Conservation (phyloP, 805 yeast genomes). For the Komagataella kurtzmanii region DNA sequence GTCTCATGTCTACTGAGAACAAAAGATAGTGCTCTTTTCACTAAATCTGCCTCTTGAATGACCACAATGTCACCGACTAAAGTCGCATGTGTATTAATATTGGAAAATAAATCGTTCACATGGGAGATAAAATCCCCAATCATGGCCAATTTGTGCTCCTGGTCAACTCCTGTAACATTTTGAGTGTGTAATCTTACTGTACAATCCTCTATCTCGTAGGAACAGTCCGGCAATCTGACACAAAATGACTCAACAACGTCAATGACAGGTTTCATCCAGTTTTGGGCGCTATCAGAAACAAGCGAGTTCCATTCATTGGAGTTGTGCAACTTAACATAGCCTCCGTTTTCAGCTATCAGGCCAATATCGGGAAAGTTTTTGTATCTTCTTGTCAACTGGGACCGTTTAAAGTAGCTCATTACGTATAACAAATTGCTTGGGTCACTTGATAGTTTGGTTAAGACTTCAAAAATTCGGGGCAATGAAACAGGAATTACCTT, state of each 20-base stretch:
- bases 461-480: constrained; percentile 39
- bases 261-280: constrained; percentile 48
- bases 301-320: constrained; percentile 47
- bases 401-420: constrained; percentile 48
- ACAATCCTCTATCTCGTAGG: constrained; percentile 60
- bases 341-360: constrained; percentile 85
- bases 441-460: constrained; percentile 45
- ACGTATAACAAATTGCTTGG: constrained; percentile 58
- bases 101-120: constrained; percentile 61
- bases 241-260: constrained; percentile 44
- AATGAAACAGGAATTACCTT: constrained; percentile 43
- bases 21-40: constrained; percentile 41
- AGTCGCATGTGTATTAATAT: constrained; percentile 63
- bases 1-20: constrained; percentile 20
- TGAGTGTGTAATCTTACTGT: constrained; percentile 69
- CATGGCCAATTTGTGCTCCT: constrained; percentile 49
- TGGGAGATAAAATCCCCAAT: constrained; percentile 82
- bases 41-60: constrained; percentile 52
- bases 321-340: constrained; percentile 47
- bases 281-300: constrained; percentile 32
- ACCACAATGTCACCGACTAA: constrained; percentile 56
- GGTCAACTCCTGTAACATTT: constrained; percentile 41
- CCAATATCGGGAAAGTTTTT: constrained; percentile 61
- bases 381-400: constrained; percentile 55
- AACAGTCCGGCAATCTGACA: constrained; percentile 74